Conservation (phyloP, 768 basidiomycete species). For the Hygrocybe punicea region DNA sequence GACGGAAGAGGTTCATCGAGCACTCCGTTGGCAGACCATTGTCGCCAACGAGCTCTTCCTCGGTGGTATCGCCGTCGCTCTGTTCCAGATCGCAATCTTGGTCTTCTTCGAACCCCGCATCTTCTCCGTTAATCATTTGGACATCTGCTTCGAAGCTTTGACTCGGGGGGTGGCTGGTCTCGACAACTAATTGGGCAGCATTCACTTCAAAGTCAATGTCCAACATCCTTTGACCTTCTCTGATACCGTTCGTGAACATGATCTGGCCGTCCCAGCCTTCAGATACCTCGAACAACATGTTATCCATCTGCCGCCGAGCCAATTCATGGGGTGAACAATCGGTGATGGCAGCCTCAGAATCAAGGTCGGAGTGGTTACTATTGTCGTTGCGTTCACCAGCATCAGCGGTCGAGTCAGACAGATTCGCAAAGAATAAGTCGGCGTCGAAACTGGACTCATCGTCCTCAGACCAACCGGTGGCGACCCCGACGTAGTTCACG, state of each 20-base stretch:
- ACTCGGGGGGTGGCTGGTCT: constrained; percentile 46
- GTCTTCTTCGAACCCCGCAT: constrained; percentile 46
- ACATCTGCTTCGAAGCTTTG: constrained; percentile 54
- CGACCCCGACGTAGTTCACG: constrained; percentile 56
- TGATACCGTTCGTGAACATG: constrained; percentile 63
- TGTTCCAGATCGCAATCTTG: constrained; percentile 49
- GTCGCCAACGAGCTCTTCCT: constrained; percentile 78
- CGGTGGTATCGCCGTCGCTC: constrained; percentile 73
- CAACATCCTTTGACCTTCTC: constrained; percentile 54
- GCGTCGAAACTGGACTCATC: constrained; percentile 80
- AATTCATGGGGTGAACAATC: constrained; percentile 24
- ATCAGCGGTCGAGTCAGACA: constrained; percentile 39
- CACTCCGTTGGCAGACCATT: constrained; percentile 71
- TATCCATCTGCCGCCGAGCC: constrained; percentile 32
- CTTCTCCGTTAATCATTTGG: constrained; percentile 40
- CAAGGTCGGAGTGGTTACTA: constrained; percentile 45
- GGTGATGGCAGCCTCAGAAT: constrained; percentile 33
- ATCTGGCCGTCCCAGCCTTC: constrained; percentile 76
- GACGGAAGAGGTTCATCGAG: constrained; percentile 68
- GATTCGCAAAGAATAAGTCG: constrained; percentile 78
- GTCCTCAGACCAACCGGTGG: constrained; percentile 75
- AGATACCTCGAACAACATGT: constrained; percentile 61
- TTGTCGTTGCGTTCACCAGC: constrained; percentile 42
- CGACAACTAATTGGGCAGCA: constrained; percentile 49
- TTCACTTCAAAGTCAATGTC: constrained; percentile 71